Base-by-base conservation (phyloP, 108 stramenopile genomes). In the Nitzschia inconspicua region DNA sequence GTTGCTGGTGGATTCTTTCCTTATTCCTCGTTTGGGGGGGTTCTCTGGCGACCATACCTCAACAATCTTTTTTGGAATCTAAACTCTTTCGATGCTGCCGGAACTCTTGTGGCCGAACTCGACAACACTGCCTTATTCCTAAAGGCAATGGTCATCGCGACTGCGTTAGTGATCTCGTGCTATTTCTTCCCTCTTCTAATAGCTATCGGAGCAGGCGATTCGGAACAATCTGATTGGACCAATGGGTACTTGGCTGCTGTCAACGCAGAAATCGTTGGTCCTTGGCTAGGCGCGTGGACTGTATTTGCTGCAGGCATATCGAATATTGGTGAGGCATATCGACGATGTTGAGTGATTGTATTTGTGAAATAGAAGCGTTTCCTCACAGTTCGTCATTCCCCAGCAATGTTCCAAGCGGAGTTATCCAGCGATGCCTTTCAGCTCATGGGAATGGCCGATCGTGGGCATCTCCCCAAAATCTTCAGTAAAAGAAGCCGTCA, bases 11-110 rank as follows among this genome's bases (percentile, higher is more conserved):
- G 83, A 23, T 60, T 77, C 16, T 57, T 78, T 23, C 55, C 85
- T 22, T 57, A 55, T 30, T 26, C 72, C 2, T 54, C 54, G 19
- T 18, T 48, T 48, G 82, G 70, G n/a, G 93, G 88, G 19, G 79
- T 97, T 53, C 26, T 88, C 2, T 96, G 95, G 95, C 47, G 92
- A 42, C 85, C 91, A 3, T 93, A 82, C 36, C 66, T 98, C 47
- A 98, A 98, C 72, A 94, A 95, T 60, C 60, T 98, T 31, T 98
- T 95, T 55, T 98, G 97, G 97, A 95, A 97, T 57, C 65, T 95
- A 24, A 97, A 95, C 57, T 82, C 80, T 42, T 98, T 95, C 54
- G 97, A 98, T 56, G 52, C 47, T 22, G 96, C 85, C 3, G 91
- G 85, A 6, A 76, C 71, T 18, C 95, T 96, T 64, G 88, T 94